Conservation (phyloP, 257 asterid genomes). For the Ilex asprella region DNA sequence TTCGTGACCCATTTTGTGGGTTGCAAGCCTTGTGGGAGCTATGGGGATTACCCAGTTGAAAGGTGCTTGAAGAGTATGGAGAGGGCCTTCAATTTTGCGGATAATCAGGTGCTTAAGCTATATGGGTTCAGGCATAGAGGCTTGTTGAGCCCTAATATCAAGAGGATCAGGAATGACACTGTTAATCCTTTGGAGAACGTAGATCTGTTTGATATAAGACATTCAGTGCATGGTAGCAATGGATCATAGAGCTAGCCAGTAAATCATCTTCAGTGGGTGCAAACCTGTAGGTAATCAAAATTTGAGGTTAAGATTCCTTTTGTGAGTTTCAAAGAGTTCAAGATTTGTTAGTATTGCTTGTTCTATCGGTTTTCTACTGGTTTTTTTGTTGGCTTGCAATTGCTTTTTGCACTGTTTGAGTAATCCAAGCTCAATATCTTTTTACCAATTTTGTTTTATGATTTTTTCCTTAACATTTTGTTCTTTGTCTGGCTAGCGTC, state of each 20-base stretch:
- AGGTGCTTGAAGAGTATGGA: conserved; percentile 91
- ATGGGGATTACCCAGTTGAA: conserved; percentile 85
- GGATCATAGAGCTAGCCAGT: conserved; percentile 45
- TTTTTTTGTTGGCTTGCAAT: too few species aligned
- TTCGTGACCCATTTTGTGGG: conserved; percentile 96
- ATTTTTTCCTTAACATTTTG: too few species aligned
- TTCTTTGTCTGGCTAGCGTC: too few species aligned
- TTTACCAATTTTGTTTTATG: too few species aligned
- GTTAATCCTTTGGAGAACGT: conserved; percentile 61
- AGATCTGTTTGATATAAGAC: conserved; percentile 78
- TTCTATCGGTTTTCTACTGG: too few species aligned
- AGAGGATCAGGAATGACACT: conserved; percentile 81
- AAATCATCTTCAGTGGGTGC: conserved; percentile 9
- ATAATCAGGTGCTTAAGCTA: conserved; percentile 74
- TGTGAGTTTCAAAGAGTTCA: background rate
- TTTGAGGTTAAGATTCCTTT: background rate
- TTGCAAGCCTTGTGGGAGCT: conserved; percentile 92
- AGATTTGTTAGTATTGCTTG: too few species aligned
- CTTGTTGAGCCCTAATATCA: conserved; percentile 81
- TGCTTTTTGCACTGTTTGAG: too few species aligned
- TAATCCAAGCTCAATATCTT: too few species aligned
- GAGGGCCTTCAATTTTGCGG: conserved; percentile 92
- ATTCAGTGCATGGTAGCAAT: conserved; percentile 28
- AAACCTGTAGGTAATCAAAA: conserved; percentile 36
- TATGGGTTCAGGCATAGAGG: conserved; percentile 95